These are phyloP conservation scores for Triangularia verruculosa DNA, from an alignment of 2,329 filamentous ascomycete genomes.

Conservation along the genomic window DNA sequence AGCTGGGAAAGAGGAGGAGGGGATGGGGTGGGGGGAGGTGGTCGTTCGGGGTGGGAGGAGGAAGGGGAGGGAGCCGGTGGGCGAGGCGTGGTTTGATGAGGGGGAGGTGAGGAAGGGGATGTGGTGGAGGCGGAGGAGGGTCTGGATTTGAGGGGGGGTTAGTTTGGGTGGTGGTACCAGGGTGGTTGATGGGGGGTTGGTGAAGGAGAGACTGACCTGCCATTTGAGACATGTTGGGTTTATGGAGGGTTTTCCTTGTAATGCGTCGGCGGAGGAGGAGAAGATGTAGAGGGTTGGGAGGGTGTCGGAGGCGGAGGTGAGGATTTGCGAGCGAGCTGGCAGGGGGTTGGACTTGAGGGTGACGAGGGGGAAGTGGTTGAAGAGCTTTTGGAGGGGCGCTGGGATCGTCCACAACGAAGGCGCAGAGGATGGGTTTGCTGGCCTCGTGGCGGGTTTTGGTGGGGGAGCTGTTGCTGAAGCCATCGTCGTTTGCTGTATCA, in stretches of 20 bases:
- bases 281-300: constrained; percentile 73
- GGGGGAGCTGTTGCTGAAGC: constrained; percentile 19
- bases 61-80: constrained; percentile 84
- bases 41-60: constrained; percentile 56
- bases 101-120: constrained; percentile 64
- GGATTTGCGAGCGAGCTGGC: constrained; percentile 54
- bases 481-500: background rate
- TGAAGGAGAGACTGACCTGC: constrained; percentile 63
- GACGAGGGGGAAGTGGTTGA: constrained; percentile 76
- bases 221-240: constrained; percentile 94
- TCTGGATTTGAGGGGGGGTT: too few relatives aligned
- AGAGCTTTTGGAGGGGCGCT: constrained; percentile 73
- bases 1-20: constrained; percentile 25
- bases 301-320: constrained; percentile 35
- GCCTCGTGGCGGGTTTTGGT: constrained; percentile 8
- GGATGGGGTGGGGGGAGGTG: constrained; percentile 28
- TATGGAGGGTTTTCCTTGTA: constrained; percentile 66
- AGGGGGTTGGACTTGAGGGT: constrained; percentile 74
- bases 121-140: constrained; percentile 75
- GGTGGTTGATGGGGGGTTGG: background rate
- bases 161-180: background rate
- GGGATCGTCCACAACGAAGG: constrained; percentile 51
- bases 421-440: constrained; percentile 7
- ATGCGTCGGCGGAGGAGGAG: constrained; percentile 60
- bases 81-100: constrained; percentile 91